Evolutionary conservation across 2,329 filamentous ascomycete species (phyloP), one percentile per base, ranked within the genome.

Genomic region (Claviceps paspali): DNA sequence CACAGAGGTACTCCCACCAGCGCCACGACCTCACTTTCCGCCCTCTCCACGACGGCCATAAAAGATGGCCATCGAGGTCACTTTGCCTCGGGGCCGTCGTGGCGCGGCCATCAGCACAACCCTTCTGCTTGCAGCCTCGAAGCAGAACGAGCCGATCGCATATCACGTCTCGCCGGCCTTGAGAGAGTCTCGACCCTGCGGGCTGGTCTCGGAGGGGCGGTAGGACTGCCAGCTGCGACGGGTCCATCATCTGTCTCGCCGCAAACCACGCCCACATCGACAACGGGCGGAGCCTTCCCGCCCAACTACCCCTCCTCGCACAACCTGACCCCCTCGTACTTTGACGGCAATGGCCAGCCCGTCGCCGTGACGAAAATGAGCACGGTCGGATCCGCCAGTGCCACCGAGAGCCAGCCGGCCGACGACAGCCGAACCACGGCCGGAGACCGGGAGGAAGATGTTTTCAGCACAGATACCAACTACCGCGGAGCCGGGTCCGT

Each of bases 1-100:
- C 21, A 8, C 14, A 42, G 40, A 37, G 87, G 88, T 51, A 96
- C 88, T 3, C 88, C 88, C 3, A 95, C 91, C 46, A 93, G 85
- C 47, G 81, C 82, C 29, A 92, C 84, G 3, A 95, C 87, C 10
- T 92, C 86, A 36, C 79, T 96, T 51, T 94, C 85, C 19, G 79
- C 86, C 29, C 72, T 96, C 33, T 93, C 85, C 12, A 95, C 88
- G 14, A 91, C 85, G 10, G 88, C 88, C 36, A 94, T 94, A 68
- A 94, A 95, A 61, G 88, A 96, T 55, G 88, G 88, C 49, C 85
- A 95, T 53, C 82, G 85, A 42, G 88, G 88, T 45, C 76, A 86
- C 53, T 69, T 79, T 21, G 73, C 76, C 21, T 70, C 44, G 17
- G 53, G 53, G 7, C 49, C 59, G 40, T 66, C 70, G 39, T 65